Evolutionary conservation across 2,329 filamentous ascomycete species (phyloP).

Genomic region (Ophiostoma australiae): DNA sequence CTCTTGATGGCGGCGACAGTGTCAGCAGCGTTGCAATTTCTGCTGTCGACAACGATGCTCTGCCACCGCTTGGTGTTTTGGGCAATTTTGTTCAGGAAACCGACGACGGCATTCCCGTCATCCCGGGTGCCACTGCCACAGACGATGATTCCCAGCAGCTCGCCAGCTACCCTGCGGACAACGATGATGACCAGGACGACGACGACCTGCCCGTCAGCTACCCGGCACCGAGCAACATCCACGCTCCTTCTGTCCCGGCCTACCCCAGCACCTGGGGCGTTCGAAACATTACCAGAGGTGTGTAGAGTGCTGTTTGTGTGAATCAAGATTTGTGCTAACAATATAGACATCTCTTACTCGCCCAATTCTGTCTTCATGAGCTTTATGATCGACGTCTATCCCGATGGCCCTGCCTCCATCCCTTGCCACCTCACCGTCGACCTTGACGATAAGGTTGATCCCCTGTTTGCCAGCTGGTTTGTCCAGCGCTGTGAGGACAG

Average conservation of each 20-base stretch:
- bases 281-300: constrained; percentile 22
- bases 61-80: background rate
- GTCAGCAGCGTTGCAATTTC: background rate
- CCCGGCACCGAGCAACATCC: background rate
- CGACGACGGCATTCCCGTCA: background rate
- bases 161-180: background rate
- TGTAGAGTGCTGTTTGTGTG: background rate
- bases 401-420: constrained; percentile 20
- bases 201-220: background rate
- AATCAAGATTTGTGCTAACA: background rate
- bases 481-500: constrained; percentile 29
- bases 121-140: background rate
- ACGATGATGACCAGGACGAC: background rate
- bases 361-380: constrained; percentile 23
- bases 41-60: background rate
- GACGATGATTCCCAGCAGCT: constrained; percentile 13
- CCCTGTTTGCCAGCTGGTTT: constrained; percentile 30
- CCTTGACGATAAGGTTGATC: constrained; percentile 23
- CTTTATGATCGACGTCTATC: constrained; percentile 26
- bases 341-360: constrained; percentile 21
- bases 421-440: constrained; percentile 26
- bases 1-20: background rate
- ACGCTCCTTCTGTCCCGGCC: constrained; percentile 15
- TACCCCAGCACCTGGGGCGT: constrained; percentile 20
- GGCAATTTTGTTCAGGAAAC: constrained; percentile 6